Evolutionary conservation across 495 filamentous ascomycete genomes (phyloP).

Genomic region (Penicillium antarcticum): DNA sequence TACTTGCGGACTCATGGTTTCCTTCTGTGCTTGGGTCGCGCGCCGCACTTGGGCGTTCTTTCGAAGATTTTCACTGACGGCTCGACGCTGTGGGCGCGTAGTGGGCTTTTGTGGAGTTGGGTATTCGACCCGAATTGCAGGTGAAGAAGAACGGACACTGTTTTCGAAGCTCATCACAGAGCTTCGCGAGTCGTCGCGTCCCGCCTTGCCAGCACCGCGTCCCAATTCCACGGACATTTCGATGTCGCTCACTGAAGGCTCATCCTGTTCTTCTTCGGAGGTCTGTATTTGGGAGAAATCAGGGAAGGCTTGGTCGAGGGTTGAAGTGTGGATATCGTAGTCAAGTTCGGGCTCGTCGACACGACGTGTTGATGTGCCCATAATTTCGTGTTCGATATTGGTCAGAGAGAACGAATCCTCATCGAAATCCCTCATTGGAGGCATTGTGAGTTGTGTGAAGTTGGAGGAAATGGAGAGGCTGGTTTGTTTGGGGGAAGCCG

Average conservation of each 20-base stretch:
- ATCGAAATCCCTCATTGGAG: not conserved
- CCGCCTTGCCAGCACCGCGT: slow-evolving; percentile 34
- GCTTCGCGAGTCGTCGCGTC: slow-evolving; percentile 42
- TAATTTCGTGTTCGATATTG: slow-evolving; percentile 6
- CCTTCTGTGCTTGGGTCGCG: slow-evolving; percentile 44
- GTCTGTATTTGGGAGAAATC: slow-evolving; percentile 50
- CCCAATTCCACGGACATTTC: slow-evolving; percentile 45
- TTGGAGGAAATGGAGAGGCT: not conserved
- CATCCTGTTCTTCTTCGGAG: slow-evolving; percentile 30
- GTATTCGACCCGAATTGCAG: slow-evolving; percentile 44
- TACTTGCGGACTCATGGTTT: slow-evolving; percentile 38
- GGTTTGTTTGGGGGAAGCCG: slow-evolving; percentile 11
- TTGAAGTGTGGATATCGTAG: slow-evolving; percentile 59
- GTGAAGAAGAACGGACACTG: slow-evolving; percentile 46
- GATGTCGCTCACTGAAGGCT: slow-evolving; percentile 29
- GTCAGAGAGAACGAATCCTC: slow-evolving; percentile 7
- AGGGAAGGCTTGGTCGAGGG: slow-evolving; percentile 59
- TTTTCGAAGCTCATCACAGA: slow-evolving; percentile 47
- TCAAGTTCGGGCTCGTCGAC: slow-evolving; percentile 37
- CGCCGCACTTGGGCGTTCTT: slow-evolving; percentile 45
- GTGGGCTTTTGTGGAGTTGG: slow-evolving; percentile 42
- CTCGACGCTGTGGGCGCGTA: slow-evolving; percentile 24
- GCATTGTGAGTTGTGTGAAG: not conserved
- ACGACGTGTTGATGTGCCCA: slow-evolving; percentile 7
- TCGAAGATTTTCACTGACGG: slow-evolving; percentile 39